Evolutionary conservation across 2,329 filamentous ascomycete species (phyloP).

Genomic region (Diaporthe sp.): DNA sequence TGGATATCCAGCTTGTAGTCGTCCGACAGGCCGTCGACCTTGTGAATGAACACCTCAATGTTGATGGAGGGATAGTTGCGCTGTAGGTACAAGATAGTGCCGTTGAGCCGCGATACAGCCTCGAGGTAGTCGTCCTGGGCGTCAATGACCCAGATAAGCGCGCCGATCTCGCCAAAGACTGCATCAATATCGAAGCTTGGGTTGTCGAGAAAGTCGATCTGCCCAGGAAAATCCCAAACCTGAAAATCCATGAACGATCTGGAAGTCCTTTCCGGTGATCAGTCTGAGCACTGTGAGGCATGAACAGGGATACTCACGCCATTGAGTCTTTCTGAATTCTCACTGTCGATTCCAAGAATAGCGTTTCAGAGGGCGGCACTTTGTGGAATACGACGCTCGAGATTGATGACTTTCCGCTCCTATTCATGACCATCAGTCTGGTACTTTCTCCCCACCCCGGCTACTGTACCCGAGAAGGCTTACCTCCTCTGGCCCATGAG

Average conservation of each 20-base stretch:
- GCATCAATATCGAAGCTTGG: constrained; percentile 90
- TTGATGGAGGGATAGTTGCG: constrained; percentile 93
- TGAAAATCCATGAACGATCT: constrained; percentile 99
- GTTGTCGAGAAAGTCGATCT: constrained; percentile 90
- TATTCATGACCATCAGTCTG: constrained; percentile 53
- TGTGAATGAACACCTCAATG: constrained; percentile 98
- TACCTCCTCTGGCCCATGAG: constrained; percentile 97
- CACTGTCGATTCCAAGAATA: constrained; percentile 95
- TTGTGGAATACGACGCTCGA: constrained; percentile 99
- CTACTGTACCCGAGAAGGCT: constrained; percentile 42
- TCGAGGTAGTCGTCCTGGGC: constrained; percentile 98
- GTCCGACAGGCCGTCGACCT: constrained; percentile 96
- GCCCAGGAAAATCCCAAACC: constrained; percentile 96
- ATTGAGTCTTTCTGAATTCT: constrained; percentile 95
- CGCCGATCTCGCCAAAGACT: constrained; percentile 94
- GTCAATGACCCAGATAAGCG: constrained; percentile 98
- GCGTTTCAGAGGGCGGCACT: constrained; percentile 92
- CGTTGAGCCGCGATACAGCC: constrained; percentile 86
- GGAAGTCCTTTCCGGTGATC: constrained; percentile 35
- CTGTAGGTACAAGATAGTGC: constrained; percentile 90
- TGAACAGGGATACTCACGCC: constrained; percentile 73
- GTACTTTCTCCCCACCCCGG: neutral
- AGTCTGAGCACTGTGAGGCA: neutral
- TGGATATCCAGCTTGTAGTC: constrained; percentile 97
- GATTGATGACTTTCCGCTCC: constrained; percentile 98